Evolutionary conservation across 257 asterid genomes (phyloP).

Genomic region (Sherardia arvensis): DNA sequence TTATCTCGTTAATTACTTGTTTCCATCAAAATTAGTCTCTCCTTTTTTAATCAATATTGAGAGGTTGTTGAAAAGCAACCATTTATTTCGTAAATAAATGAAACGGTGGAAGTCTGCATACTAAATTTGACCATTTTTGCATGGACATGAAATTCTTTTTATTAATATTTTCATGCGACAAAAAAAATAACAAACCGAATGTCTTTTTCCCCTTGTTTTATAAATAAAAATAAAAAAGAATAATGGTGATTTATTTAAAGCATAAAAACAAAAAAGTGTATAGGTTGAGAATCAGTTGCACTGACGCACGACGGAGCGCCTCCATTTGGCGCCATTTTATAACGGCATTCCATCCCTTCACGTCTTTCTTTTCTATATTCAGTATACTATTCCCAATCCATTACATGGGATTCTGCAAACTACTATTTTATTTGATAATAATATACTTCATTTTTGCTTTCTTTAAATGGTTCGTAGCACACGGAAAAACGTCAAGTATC

Average conservation of each 20-base stretch:
- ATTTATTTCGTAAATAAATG: not conserved
- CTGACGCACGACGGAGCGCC: slow-evolving; percentile 25
- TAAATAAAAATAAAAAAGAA: not conserved
- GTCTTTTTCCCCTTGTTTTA: not conserved
- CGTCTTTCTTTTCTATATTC: slow-evolving; percentile 5
- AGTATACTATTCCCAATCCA: not conserved
- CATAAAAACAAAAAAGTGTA: not conserved
- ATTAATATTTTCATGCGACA: too few relatives aligned
- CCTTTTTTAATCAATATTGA: too few relatives aligned
- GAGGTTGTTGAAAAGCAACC: slow-evolving; percentile 2
- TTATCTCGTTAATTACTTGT: too few relatives aligned
- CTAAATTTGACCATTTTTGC: slow-evolving; percentile 13
- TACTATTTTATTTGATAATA: too few relatives aligned
- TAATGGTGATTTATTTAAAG: not conserved
- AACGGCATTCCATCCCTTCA: slow-evolving; percentile 12
- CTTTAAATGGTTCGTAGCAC: too few relatives aligned
- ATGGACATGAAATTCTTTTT: slow-evolving; percentile 2
- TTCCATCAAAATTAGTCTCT: too few relatives aligned
- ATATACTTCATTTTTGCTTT: not conserved
- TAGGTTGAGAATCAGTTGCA: slow-evolving; percentile 26
- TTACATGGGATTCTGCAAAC: not conserved
- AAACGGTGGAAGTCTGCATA: slow-evolving; percentile 15
- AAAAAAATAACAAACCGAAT: not conserved
- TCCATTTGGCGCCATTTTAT: slow-evolving; percentile 23
- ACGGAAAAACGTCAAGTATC: too few relatives aligned